A percentile compares a stretch with the other conserved stretches of the same genome.
phyloP scores from a whole-genome alignment of 2,329 filamentous ascomycete species.

The Exophiala xenobiotica region DNA sequence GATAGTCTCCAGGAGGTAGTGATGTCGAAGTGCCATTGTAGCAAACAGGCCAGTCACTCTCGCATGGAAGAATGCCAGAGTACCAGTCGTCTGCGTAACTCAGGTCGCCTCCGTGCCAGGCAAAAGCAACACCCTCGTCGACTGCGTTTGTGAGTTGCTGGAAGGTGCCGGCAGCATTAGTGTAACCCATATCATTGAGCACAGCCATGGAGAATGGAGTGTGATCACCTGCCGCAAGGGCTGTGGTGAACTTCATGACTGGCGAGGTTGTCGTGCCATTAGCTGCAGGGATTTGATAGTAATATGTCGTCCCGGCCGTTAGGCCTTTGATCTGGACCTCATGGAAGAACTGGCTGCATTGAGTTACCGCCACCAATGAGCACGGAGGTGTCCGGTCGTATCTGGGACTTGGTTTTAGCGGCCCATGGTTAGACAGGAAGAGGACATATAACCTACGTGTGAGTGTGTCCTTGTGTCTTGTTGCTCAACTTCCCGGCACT shows the following conservation, averaged over 20 bases:
- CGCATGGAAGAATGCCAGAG: constrained; percentile 52
- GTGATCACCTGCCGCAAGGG: constrained; percentile 44
- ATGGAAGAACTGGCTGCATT: constrained; percentile 55
- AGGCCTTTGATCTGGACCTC: constrained; percentile 48
- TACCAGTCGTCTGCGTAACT: constrained; percentile 55
- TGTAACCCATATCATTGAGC: constrained; percentile 56
- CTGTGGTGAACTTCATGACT: constrained; percentile 49
- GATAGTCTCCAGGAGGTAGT: constrained; percentile 42
- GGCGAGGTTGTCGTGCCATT: constrained; percentile 53
- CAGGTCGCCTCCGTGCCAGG: constrained; percentile 56
- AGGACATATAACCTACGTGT: constrained; percentile 38
- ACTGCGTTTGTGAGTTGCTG: constrained; percentile 44
- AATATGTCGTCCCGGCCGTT: constrained; percentile 49
- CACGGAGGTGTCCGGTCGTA: constrained; percentile 55
- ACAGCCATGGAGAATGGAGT: constrained; percentile 48
- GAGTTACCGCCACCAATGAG: constrained; percentile 47
- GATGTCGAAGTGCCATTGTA: constrained; percentile 50
- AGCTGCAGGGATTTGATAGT: constrained; percentile 50
- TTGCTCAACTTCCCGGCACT: constrained; percentile 36
- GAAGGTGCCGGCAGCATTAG: constrained; percentile 51
- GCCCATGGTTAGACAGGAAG: neutral
- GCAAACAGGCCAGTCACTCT: constrained; percentile 50
- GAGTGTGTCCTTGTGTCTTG: constrained; percentile 40
- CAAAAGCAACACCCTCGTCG: constrained; percentile 49
- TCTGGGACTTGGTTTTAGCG: constrained; percentile 30